Evolutionary conservation across 345 rosid species (phyloP).

Genomic region (Murraya paniculata): DNA sequence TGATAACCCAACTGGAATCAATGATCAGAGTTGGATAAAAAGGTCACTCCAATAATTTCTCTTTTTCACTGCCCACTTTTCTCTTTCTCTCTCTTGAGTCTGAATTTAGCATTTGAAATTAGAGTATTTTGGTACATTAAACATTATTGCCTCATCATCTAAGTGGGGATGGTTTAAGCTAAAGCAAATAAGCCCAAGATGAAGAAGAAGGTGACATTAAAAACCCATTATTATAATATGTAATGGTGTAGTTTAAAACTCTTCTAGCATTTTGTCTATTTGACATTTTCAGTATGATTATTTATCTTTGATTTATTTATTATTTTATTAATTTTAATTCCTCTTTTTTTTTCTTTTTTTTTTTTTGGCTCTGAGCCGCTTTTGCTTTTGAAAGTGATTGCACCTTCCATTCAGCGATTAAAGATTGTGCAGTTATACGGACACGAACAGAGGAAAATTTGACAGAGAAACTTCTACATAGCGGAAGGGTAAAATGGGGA

Average conservation of each 20-base stretch:
- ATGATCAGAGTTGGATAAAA: slow-evolving; percentile 38
- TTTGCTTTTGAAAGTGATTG: slow-evolving; percentile 36
- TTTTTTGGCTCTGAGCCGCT: neutral
- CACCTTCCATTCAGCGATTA: slow-evolving; percentile 26
- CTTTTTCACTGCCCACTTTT: neutral
- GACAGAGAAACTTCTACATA: neutral
- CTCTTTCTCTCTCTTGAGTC: slow-evolving; percentile 22
- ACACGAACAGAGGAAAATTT: slow-evolving; percentile 1
- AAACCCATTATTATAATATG: slow-evolving; percentile 5
- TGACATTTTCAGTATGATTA: neutral
- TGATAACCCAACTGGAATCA: slow-evolving; percentile 56
- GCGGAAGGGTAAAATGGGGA: slow-evolving; percentile 12
- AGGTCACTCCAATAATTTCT: slow-evolving; percentile 14
- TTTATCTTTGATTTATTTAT: neutral
- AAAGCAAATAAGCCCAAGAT: slow-evolving; percentile 30
- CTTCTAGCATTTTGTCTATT: neutral
- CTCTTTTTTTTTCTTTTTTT: neutral
- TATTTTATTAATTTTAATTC: neutral
- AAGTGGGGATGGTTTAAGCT: slow-evolving; percentile 44
- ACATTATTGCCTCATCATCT: slow-evolving; percentile 86
- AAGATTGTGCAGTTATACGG: slow-evolving; percentile 23
- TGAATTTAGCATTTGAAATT: slow-evolving; percentile 36
- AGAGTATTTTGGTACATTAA: slow-evolving; percentile 29
- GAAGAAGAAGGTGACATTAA: neutral
- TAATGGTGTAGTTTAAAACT: slow-evolving; percentile 12